phyloP scores from a whole-genome alignment of 139 green algal species.

The Coelastrella sp. region DNA sequence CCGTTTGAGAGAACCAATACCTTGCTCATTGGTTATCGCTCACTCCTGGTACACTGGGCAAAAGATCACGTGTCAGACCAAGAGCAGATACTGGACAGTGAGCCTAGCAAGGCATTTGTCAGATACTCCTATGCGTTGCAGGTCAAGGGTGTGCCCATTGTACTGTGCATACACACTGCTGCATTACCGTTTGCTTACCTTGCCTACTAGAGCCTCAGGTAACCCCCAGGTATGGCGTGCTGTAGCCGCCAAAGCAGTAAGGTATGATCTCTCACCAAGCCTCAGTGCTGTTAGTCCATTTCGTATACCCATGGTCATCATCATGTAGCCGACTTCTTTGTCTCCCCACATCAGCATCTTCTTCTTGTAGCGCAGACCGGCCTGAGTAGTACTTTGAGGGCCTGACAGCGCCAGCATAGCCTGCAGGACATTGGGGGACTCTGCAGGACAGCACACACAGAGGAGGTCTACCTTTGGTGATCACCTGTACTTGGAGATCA shows the following conservation, averaged over 20 bases:
- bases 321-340: constrained; percentile 65
- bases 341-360: constrained; percentile 69
- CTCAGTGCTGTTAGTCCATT: constrained; percentile 60
- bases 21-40: too few species aligned
- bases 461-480: too few species aligned
- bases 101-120: too few species aligned
- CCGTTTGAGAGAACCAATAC: too few species aligned
- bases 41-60: too few species aligned
- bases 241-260: constrained; percentile 52
- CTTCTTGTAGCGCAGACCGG: constrained; percentile 70
- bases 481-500: too few species aligned
- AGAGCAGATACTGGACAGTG: too few species aligned
- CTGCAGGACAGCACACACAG: not conserved
- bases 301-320: constrained; percentile 71
- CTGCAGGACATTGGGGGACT: not conserved
- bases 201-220: constrained; percentile 22
- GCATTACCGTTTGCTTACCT: too few species aligned
- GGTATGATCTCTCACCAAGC: constrained; percentile 45
- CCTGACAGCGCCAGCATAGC: constrained; percentile 47
- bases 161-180: too few species aligned
- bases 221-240: constrained; percentile 52
- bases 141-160: too few species aligned
- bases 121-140: too few species aligned
- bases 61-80: too few species aligned
- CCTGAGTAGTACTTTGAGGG: not conserved